Evolutionary conservation across 176 grass and related monocot genomes (phyloP), one percentile per base, ranked within the genome.

Genomic region (Neostapfia colusana): DNA sequence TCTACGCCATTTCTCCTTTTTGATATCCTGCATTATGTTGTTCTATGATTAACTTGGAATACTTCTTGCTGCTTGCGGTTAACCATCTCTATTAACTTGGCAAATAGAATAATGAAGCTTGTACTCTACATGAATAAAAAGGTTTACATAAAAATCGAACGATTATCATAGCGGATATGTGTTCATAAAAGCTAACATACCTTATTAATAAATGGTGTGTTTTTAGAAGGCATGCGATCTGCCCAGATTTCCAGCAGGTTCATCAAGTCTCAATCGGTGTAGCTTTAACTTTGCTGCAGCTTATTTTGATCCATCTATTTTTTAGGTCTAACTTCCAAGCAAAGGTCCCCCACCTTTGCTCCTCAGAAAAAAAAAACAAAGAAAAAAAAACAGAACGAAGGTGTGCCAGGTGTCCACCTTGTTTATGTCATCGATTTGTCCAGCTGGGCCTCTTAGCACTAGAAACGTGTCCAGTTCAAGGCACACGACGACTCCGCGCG

Each of bases 401-500:
- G 37, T 23, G 43, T 74, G 75, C 18, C 56, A 83, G 14, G 44
- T 79, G 69, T 74, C 37, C 70, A 54, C 73, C 62, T 74, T 74
- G 69, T 62, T 67, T 63, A 75, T 63, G 45, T 24, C 62, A 63
- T 51, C 54, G 35, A 48, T 69, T 70, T 84, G 44, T 45, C 43
- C n/a, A n/a, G n/a, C 26, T 41, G 5, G 48, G 10, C 86, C 81
- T 70, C 48, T 88, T 27, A 84, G 20, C 38, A 48, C 39, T 88
- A 70, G 86, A 88, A 88, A 88, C 86, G 76, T 88, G 86, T 88
- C 81, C 81, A 88, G 63, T 65, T 88, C 76, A 84, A 69, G 37
- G 36, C 27, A 75, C 40, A 50, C 6, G 63, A 53, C 81, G 63
- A 53, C 81, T 88, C 67, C 43, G 69, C 51, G 48, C 50, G 63